These are phyloP conservation scores for Prunella vulgaris DNA, from an alignment of 257 asterid genomes.

Conservation along the genomic window DNA sequence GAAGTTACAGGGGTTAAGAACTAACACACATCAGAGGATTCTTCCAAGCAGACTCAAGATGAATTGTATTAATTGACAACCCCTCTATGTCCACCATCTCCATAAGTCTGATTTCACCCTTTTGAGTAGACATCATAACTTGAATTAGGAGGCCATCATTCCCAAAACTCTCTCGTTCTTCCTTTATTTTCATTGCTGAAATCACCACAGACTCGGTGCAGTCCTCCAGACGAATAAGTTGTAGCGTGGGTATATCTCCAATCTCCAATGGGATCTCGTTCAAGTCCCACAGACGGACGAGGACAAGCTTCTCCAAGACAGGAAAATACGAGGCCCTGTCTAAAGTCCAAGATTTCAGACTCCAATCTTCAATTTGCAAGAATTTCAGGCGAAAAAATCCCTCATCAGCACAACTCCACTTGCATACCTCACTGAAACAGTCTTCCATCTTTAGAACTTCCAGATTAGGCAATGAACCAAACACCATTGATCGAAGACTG, in stretches of 20 bases:
- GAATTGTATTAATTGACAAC: background rate
- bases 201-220: background rate
- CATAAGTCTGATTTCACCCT: background rate
- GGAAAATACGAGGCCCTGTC: background rate
- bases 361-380: background rate
- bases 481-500: background rate
- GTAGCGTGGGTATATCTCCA: background rate
- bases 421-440: background rate
- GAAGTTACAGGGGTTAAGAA: too few relatives aligned
- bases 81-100: background rate
- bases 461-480: background rate
- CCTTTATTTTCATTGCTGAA: background rate
- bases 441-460: background rate
- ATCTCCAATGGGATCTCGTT: background rate
- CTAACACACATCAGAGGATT: too few relatives aligned
- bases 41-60: too few relatives aligned
- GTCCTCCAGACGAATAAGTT: background rate
- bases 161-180: conserved; percentile 6
- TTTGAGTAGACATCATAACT: background rate
- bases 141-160: background rate
- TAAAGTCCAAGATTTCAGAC: background rate
- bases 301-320: background rate
- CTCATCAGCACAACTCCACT: background rate
- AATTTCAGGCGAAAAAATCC: background rate
- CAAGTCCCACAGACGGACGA: background rate